phyloP scores from a whole-genome alignment of 2,329 filamentous ascomycete species.

The Arthrobotrys sphaeroides region DNA sequence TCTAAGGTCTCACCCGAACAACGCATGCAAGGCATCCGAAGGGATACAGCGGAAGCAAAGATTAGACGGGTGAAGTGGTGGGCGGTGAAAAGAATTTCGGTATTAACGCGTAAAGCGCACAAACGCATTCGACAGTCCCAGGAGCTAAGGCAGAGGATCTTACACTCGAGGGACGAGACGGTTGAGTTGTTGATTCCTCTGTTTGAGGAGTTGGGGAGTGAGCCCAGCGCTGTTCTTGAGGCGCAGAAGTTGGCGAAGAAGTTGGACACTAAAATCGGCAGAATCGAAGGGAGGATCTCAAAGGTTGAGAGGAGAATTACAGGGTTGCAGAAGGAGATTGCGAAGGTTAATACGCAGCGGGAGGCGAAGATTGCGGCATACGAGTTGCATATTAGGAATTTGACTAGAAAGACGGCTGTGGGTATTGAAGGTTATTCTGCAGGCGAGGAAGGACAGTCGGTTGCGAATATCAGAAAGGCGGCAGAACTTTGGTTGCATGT shows the following conservation, averaged over 20 bases:
- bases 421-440: not conserved
- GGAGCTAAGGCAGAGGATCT: conserved; percentile 31
- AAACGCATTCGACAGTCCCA: conserved; percentile 22
- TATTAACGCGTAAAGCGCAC: conserved; percentile 4
- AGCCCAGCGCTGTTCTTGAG: conserved; percentile 34
- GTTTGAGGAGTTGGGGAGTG: conserved; percentile 35
- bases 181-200: conserved; percentile 38
- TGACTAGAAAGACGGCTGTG: conserved; percentile 22
- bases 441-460: not conserved
- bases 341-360: not conserved
- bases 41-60: conserved; percentile 23
- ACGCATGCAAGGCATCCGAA: conserved; percentile 47
- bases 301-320: conserved; percentile 21
- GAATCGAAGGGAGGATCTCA: conserved; percentile 28
- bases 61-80: conserved; percentile 34
- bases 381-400: conserved; percentile 28
- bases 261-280: conserved; percentile 13
- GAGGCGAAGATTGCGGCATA: conserved; percentile 24
- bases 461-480: conserved; percentile 26
- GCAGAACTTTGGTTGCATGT: conserved; percentile 52
- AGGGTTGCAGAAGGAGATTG: conserved; percentile 13
- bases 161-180: conserved; percentile 39
- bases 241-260: conserved; percentile 14
- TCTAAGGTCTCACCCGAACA: conserved; percentile 16
- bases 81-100: conserved; percentile 14